phyloP scores from a whole-genome alignment of 78 protist species.

The Tieghemostelium lacteum region DNA sequence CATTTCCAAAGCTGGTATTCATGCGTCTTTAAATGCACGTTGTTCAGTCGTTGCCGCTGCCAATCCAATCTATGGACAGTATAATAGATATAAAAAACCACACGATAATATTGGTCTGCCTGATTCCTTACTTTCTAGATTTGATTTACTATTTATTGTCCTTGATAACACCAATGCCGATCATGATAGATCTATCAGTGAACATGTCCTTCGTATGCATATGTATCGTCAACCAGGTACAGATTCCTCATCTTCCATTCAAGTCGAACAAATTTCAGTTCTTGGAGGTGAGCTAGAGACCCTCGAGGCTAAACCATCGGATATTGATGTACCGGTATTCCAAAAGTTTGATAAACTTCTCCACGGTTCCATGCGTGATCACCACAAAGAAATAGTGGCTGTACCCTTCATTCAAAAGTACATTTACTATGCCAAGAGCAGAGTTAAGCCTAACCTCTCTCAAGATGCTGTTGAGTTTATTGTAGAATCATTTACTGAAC shows the following conservation, averaged over 20 bases:
- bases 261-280: conserved; percentile 40
- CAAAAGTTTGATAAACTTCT: conserved; percentile 58
- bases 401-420: conserved; percentile 86
- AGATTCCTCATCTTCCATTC: not conserved
- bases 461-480: conserved; percentile 63
- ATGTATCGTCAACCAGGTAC: conserved; percentile 46
- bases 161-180: conserved; percentile 70
- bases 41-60: conserved; percentile 99
- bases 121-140: conserved; percentile 99
- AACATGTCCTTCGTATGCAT: conserved; percentile 95
- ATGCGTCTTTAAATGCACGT: conserved; percentile 98
- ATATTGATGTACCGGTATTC: conserved; percentile 46
- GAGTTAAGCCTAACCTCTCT: conserved; percentile 75
- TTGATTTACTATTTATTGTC: conserved; percentile 99
- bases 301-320: not conserved
- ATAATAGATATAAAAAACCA: conserved; percentile 76
- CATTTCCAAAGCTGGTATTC: conserved; percentile 99
- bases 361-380: conserved; percentile 24
- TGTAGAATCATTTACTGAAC: conserved; percentile 28
- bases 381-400: conserved; percentile 45
- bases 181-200: conserved; percentile 85
- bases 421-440: conserved; percentile 73
- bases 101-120: conserved; percentile 97
- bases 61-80: conserved; percentile 98
- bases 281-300: conserved; percentile 59